Evolutionary conservation across 305 asterid genomes (phyloP), one percentile per base, ranked within the genome.

Genomic region (Fraxinus xanthoxyloides): DNA sequence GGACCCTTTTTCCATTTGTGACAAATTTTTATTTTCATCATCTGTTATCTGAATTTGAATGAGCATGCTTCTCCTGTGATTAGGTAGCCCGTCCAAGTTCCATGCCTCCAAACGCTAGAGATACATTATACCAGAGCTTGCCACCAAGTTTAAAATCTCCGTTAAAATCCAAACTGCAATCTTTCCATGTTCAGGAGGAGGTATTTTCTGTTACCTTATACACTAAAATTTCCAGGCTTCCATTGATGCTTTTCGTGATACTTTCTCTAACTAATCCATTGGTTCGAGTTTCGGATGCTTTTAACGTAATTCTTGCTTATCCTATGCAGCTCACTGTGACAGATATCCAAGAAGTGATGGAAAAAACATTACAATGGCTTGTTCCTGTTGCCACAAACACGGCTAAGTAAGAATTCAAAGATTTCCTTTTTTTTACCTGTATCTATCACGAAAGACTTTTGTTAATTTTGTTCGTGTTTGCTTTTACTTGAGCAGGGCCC

Each of bases 281-380:
- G 48, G 79, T 5, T 67, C 12, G 23, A 81, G 36, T 46, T 12
- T 51, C 54, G 36, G 19, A 38, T 67, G 7, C 32, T 46, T 36
- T 38, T 59, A 21, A 34, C 75, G 17, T 56, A 31, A 35, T 34
- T 72, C 10, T 30, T 70, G 75, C 43, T 69, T 85, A 59, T 72
- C 54, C n/a, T 85, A 77, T 79, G 88, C 91, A 93, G 98, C 90
- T 92, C 70, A 84, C 86, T 1, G 82, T 84, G 35, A 63, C 77
- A 54, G 93, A 89, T 76, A 91, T 94, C 80, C 90, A 91, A 89
- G 91, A 90, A 7, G 97, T 91, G 89, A 92, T 94, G 98, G 98
- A 90, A 54, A 94, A 91, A 87, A 94, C 92, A 15, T 87, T 94
- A 80, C 91, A 86, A 1, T 94, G 98, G 98, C 92, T 94, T 48